Base-by-base conservation (phyloP, 495 filamentous ascomycete genomes). In the Trichocladium uniseriatum region DNA sequence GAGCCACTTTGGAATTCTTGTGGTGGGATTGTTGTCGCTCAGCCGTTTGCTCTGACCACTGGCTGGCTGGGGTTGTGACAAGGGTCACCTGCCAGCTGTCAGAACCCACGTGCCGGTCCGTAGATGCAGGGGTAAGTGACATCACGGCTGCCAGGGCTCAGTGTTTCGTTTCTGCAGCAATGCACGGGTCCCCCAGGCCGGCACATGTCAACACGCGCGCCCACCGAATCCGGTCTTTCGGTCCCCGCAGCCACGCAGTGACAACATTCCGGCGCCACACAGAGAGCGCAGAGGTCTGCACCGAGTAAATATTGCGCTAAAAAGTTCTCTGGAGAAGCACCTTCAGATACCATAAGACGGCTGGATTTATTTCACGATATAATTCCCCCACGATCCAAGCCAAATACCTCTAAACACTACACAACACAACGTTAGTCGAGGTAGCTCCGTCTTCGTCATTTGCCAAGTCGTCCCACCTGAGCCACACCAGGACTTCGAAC, bases 81-180 rank as follows among this genome's bases (percentile, higher is more conserved):
- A 11, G 5, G 5, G 31, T 11, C 31, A 27, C 4, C 31, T 14
- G 5, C 2, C 43, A 42, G 38, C 39, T 49, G 51, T 6, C 51
- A 44, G 31, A 5, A 6, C n/a, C 2, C 24, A 11, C 22, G 21
- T 48, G 45, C 36, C 44, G 27, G 36, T 18, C 19, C 7, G 28
- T 32, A 8, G 35, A 20, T 19, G 46, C 46, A 45, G 19, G 36
- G 5, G 13, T 1, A n/a, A 49, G 46, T 49, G 46, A 49, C 52
- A 54, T 53, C 45, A 53, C 45, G 10, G 14, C 6, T 38, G 42
- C 27, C 36, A 14, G 38, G 39, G n/a, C n/a, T n/a, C n/a, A n/a
- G n/a, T n/a, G n/a, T n/a, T n/a, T n/a, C n/a, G 52, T 55, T 55
- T 50, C 52, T 55, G 14, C 42, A 47, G 52, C 52, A 55, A 55